phyloP scores from a whole-genome alignment of 2,329 filamentous ascomycete genomes.

The Aspergillus pseudoglaucus region DNA sequence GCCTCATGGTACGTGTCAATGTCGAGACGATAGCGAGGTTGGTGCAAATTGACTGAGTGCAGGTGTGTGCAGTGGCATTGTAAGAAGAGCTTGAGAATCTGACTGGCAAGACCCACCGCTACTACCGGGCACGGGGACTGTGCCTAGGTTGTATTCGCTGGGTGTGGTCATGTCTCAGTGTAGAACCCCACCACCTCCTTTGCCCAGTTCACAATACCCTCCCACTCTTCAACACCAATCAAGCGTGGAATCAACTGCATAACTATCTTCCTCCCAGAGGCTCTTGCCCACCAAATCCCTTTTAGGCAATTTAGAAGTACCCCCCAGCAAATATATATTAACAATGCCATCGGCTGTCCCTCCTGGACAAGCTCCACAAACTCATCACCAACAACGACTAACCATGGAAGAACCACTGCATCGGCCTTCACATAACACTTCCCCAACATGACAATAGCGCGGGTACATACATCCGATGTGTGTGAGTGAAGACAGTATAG shows the following conservation, averaged over 20 bases:
- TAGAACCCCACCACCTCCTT: not conserved
- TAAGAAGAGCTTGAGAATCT: not conserved
- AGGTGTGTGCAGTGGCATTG: not conserved
- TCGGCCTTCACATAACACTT: not conserved
- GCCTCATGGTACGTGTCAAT: not conserved
- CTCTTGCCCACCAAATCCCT: slow-evolving; percentile 7
- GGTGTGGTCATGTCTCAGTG: not conserved
- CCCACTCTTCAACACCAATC: not conserved
- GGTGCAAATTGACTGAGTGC: not conserved
- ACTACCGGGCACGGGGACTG: not conserved
- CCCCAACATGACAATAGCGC: not conserved
- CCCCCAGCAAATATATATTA: slow-evolving; percentile 10
- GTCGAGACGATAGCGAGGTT: not conserved
- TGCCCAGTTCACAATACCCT: not conserved
- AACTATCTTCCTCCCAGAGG: slow-evolving; percentile 1
- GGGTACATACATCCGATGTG: not conserved
- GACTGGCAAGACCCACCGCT: not conserved
- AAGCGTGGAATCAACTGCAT: not conserved
- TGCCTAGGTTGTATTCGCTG: not conserved
- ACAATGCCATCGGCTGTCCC: slow-evolving; percentile 4
- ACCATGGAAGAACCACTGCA: not conserved
- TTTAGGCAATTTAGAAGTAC: slow-evolving; percentile 5
- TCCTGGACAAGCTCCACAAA: slow-evolving; percentile 1
- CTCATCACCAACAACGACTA: not conserved
- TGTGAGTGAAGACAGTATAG: too few species aligned